phyloP scores from a whole-genome alignment of 371 early-diverging fungal species.

The Syncephalastrum monosporum region DNA sequence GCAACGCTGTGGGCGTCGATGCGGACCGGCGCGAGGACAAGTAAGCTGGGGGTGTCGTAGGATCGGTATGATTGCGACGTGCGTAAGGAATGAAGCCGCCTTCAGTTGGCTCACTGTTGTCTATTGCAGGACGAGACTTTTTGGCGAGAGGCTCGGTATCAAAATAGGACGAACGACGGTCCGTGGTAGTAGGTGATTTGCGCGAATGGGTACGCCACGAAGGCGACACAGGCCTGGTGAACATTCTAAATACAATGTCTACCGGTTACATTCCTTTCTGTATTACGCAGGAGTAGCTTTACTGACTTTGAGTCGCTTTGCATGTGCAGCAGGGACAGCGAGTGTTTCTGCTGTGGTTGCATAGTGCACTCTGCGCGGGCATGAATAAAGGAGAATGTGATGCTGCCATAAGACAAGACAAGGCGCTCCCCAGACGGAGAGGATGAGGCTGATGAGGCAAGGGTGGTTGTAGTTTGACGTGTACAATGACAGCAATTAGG shows the following conservation, averaged over 20 bases:
- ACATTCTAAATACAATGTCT: too few species aligned
- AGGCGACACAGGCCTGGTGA: too few species aligned
- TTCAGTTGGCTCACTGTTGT: not conserved
- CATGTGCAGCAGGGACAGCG: not conserved
- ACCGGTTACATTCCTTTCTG: slow-evolving; percentile 1
- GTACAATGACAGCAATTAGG: slow-evolving; percentile 25
- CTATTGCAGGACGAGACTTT: slow-evolving; percentile 2
- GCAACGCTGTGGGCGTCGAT: slow-evolving; percentile 1
- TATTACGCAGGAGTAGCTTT: not conserved
- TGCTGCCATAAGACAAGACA: slow-evolving; percentile 35
- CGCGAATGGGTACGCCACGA: too few species aligned
- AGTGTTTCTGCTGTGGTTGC: slow-evolving; percentile 2
- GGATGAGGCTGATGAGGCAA: slow-evolving; percentile 5
- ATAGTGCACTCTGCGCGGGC: not conserved
- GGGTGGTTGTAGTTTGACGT: slow-evolving; percentile 15
- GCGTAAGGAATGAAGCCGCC: slow-evolving; percentile 10
- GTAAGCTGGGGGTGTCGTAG: not conserved
- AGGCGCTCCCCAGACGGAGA: slow-evolving; percentile 21
- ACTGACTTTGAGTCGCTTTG: not conserved
- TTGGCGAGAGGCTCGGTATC: not conserved
- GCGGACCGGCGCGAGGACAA: slow-evolving; percentile 1
- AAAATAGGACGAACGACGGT: not conserved
- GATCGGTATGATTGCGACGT: slow-evolving; percentile 5
- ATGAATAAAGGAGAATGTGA: slow-evolving; percentile 27
- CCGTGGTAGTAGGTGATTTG: not conserved